Percentiles rank a stretch among this genome's conserved stretches.
Conservation (phyloP, 2,329 filamentous ascomycete species). For the Rachicladosporium sp. region DNA sequence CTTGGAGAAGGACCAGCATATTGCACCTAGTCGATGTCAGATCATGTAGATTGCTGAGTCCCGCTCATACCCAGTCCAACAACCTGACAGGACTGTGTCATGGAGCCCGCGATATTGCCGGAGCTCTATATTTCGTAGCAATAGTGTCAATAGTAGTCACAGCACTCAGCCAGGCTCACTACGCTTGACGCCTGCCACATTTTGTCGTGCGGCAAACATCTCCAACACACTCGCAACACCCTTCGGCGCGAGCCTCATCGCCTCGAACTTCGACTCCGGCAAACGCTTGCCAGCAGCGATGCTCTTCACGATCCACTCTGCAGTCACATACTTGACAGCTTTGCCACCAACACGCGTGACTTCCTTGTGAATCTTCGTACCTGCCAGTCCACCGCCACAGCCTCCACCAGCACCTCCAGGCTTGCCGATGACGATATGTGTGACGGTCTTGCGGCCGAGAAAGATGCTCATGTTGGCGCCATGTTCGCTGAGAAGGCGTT, state of each 20-base stretch:
- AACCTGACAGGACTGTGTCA: too few species aligned
- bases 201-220: slow-evolving; percentile 1
- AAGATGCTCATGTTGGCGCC: slow-evolving; percentile 60
- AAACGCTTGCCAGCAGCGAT: slow-evolving; percentile 63
- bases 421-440: slow-evolving; percentile 70
- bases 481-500: slow-evolving; percentile 61
- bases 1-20: too few species aligned
- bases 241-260: slow-evolving; percentile 47
- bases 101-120: too few species aligned
- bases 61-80: too few species aligned
- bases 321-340: slow-evolving; percentile 64
- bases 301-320: slow-evolving; percentile 76
- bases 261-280: slow-evolving; percentile 59
- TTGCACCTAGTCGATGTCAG: too few species aligned
- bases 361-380: slow-evolving; percentile 70
- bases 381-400: slow-evolving; percentile 63
- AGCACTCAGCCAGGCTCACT: too few species aligned
- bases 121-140: too few species aligned
- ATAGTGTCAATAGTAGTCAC: too few species aligned
- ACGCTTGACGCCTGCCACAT: too few species aligned
- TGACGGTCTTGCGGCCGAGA: slow-evolving; percentile 62
- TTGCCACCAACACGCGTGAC: slow-evolving; percentile 54
- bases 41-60: too few species aligned
- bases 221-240: slow-evolving; percentile 52
- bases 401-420: slow-evolving; percentile 37